Base-by-base conservation (phyloP, 2,329 filamentous ascomycete species). In the Aureobasidium sp. region DNA sequence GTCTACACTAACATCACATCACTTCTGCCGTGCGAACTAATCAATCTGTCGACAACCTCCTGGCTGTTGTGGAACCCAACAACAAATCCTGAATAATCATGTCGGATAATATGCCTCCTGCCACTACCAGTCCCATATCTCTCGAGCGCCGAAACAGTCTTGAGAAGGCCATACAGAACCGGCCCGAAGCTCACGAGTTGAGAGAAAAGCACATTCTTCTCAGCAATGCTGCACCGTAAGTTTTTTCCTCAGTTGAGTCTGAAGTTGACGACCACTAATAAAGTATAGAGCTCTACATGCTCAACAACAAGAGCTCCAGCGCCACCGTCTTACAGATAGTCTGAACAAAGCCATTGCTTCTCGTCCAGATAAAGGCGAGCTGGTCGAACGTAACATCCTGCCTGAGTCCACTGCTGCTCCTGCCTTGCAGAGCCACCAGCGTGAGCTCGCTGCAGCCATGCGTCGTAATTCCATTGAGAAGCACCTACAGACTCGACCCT, bases 341-440 rank as follows among this genome's bases (percentile, higher is more conserved):
- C 73, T 89, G 66, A 87, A 85, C 75, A 87, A 86, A 73, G 81
- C 83, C 29, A 77, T 89, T 13, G 81, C 84, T 67, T 80, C 83
- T 63, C 76, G 87, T 17, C 84, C 85, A 5, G 83, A 91, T 26
- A 86, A 89, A 63, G 84, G 90, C 39, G 85, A 90, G 70, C 81
- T 97, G 26, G 79, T 96, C 65, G 88, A 94, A 72, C 88, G 89
- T 68, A 96, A 96, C 76, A 96, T 97, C 73, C 86, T 97, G 29
- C 89, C 90, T 29, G 85, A 86, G 62, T 88, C 88, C 36, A 87
- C 76, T 57, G 90, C 88, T 20, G 91, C 92, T 0, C 92, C 92
- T 0, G 83, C 87, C 2, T 79, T 97, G 60, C 86, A 88, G 71
- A 90, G 87, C 62, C 85, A 91, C 65, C 91, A 94, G 75, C 87